phyloP scores from a whole-genome alignment of 2,329 filamentous ascomycete genomes.

The Didymella sp. region DNA sequence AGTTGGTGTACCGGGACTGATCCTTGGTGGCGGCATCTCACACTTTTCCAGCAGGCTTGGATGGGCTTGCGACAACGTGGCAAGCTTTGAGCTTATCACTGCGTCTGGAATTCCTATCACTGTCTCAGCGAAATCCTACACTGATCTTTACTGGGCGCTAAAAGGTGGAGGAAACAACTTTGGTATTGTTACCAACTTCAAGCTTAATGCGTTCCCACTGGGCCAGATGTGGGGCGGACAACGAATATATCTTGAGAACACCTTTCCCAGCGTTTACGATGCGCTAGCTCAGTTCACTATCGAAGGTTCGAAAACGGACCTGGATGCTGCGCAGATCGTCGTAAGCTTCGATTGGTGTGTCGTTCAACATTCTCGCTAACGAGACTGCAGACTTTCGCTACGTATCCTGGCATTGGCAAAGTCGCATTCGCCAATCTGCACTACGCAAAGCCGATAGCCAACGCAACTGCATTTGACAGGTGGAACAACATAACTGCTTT shows the following conservation, averaged over 20 bases:
- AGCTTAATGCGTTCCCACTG: slow-evolving; percentile 26
- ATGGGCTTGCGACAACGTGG: slow-evolving; percentile 41
- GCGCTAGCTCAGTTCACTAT: slow-evolving; percentile 25
- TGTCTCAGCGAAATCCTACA: slow-evolving; percentile 32
- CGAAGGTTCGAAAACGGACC: slow-evolving; percentile 19
- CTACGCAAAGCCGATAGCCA: slow-evolving; percentile 32
- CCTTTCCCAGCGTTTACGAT: slow-evolving; percentile 21
- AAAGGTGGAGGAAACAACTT: slow-evolving; percentile 44
- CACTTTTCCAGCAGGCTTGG: slow-evolving; percentile 33
- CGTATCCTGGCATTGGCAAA: slow-evolving; percentile 24
- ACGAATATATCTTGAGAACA: slow-evolving; percentile 21
- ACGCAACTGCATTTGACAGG: slow-evolving; percentile 34
- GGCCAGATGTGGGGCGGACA: slow-evolving; percentile 36
- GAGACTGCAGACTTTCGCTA: slow-evolving; percentile 30
- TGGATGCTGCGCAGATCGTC: slow-evolving; percentile 31
- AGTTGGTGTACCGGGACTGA: slow-evolving; percentile 40
- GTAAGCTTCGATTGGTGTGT: slow-evolving; percentile 9
- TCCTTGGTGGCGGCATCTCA: slow-evolving; percentile 37
- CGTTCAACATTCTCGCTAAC: background rate
- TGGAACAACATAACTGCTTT: slow-evolving; percentile 35
- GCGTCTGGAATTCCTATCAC: slow-evolving; percentile 23
- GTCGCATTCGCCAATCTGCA: slow-evolving; percentile 29
- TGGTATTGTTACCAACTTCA: slow-evolving; percentile 43
- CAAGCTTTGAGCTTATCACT: slow-evolving; percentile 25
- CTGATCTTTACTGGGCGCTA: slow-evolving; percentile 49